These are phyloP conservation scores for Termitomyces sp. DNA, from an alignment of 768 basidiomycete species.

Conservation along the genomic window DNA sequence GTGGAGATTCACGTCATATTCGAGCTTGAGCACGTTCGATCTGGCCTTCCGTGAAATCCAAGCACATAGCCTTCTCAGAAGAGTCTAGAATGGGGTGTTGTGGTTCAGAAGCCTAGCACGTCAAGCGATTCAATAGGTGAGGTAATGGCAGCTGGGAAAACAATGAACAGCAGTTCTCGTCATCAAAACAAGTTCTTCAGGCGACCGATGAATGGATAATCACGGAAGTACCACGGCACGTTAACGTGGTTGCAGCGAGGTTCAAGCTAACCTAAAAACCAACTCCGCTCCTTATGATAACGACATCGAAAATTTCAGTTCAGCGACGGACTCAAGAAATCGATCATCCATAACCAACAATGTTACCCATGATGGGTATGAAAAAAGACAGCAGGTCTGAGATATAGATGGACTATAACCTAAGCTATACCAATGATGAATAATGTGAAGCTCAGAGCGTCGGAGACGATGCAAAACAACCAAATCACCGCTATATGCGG, in stretches of 20 bases:
- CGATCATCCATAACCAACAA: no score
- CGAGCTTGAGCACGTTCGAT: background rate
- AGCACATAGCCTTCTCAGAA: background rate
- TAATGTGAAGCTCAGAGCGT: background rate
- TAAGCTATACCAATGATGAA: background rate
- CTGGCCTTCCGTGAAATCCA: background rate
- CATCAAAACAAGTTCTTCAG: background rate
- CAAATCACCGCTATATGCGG: background rate
- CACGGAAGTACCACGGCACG: no score
- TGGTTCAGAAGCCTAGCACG: background rate
- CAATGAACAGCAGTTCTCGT: background rate
- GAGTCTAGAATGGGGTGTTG: background rate
- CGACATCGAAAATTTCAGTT: background rate
- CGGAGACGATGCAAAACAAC: background rate
- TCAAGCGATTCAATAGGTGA: background rate
- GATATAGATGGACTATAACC: background rate
- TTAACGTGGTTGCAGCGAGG: background rate
- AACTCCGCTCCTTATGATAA: background rate
- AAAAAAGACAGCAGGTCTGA: background rate
- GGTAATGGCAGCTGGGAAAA: no score
- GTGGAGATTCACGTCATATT: background rate
- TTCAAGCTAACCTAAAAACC: background rate
- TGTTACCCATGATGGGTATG: no score
- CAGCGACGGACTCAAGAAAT: no score
- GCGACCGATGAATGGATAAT: background rate